phyloP scores from a whole-genome alignment of 805 yeast species.

The Candida hispaniensis region DNA sequence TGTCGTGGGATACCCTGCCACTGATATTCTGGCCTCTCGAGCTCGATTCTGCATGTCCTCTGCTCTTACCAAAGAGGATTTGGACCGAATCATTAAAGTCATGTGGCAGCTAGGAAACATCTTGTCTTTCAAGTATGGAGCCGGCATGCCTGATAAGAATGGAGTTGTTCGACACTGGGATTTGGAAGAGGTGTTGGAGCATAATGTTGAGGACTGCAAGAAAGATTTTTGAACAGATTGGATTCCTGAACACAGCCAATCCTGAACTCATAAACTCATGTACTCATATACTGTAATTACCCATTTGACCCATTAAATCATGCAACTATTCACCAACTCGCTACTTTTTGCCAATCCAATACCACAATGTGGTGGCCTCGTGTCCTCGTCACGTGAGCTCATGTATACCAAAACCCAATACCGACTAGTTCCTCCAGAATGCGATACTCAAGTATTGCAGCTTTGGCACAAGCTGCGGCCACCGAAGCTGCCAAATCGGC shows the following conservation, averaged over 20 bases:
- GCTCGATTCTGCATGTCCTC: conserved; percentile 88
- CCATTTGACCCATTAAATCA: too few species aligned
- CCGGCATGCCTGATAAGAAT: conserved; percentile 27
- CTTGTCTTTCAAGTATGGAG: conserved; percentile 45
- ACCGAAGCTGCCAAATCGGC: conserved; percentile 10
- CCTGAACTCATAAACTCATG: too few species aligned
- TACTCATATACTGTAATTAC: too few species aligned
- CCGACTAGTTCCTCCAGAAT: too few species aligned
- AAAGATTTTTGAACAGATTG: conserved; percentile 15
- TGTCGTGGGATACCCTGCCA: conserved; percentile 96
- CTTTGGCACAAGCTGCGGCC: conserved; percentile 11
- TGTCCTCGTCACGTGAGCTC: too few species aligned
- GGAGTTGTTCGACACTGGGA: conserved; percentile 45
- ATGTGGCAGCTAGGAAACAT: conserved; percentile 71
- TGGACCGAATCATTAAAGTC: conserved; percentile 65
- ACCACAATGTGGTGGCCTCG: too few species aligned
- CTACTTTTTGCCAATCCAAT: too few species aligned
- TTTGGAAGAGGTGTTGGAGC: conserved; percentile 8
- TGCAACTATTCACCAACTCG: too few species aligned
- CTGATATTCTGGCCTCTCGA: conserved; percentile 81
- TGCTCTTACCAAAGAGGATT: conserved; percentile 85
- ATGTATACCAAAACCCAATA: too few species aligned
- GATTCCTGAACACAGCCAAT: too few species aligned
- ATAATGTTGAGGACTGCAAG: conserved; percentile 16
- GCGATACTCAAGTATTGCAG: conserved; percentile 12